A percentile compares a stretch with the other conserved stretches of the same genome.
These are phyloP conservation scores for Scutellaria barbata DNA, from an alignment of 257 asterid genomes.

Conservation along the genomic window DNA sequence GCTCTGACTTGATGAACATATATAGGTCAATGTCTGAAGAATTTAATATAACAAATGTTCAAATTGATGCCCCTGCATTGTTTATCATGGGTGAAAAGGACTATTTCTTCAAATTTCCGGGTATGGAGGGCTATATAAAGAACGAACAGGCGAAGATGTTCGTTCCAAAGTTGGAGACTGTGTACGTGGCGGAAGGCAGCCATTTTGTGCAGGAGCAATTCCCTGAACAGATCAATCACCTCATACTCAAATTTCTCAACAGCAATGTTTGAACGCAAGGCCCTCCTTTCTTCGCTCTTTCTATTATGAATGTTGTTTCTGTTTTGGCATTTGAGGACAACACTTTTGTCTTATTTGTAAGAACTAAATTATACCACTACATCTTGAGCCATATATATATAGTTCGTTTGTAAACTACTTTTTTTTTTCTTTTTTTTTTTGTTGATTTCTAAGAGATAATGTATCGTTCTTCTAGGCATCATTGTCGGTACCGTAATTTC, in stretches of 20 bases:
- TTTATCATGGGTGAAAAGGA: conserved; percentile 70
- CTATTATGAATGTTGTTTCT: not conserved
- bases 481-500: too few relatives aligned
- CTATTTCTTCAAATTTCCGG: conserved; percentile 55
- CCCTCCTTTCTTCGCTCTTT: not conserved
- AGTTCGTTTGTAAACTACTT: too few relatives aligned
- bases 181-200: conserved; percentile 59
- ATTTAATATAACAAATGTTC: conserved; percentile 28
- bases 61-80: conserved; percentile 48
- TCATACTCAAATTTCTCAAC: conserved; percentile 53
- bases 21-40: conserved; percentile 48
- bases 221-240: conserved; percentile 55
- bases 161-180: conserved; percentile 60
- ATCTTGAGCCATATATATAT: too few relatives aligned
- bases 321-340: not conserved
- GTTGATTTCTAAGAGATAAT: too few relatives aligned
- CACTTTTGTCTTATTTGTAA: not conserved
- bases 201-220: conserved; percentile 81
- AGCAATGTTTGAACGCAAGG: conserved; percentile 30
- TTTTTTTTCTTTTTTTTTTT: too few relatives aligned
- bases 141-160: conserved; percentile 47
- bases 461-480: too few relatives aligned
- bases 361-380: too few relatives aligned
- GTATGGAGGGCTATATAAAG: conserved; percentile 53
- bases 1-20: conserved; percentile 8